Evolutionary conservation across 805 yeast species (phyloP).

Genomic region (Saturnispora dispora): DNA sequence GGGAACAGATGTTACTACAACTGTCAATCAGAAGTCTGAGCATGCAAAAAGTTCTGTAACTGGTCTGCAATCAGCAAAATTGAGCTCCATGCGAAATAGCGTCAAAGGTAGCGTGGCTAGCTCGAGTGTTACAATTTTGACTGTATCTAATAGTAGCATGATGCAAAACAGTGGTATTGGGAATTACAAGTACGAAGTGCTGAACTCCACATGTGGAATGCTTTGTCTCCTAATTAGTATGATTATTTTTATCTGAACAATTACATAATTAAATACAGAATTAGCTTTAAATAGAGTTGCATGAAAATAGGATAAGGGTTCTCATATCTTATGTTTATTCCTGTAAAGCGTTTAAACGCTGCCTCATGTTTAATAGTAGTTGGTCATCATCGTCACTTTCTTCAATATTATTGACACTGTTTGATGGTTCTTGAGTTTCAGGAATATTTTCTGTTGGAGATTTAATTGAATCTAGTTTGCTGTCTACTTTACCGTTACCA

Average conservation of each 20-base stretch:
- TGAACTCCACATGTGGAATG: slow-evolving; percentile 5
- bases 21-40: no score
- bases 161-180: slow-evolving; percentile 1
- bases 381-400: slow-evolving; percentile 60
- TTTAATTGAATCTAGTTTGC: neutral
- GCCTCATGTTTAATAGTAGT: slow-evolving; percentile 78
- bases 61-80: neutral
- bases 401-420: slow-evolving; percentile 15
- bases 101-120: neutral
- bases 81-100: neutral
- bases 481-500: neutral
- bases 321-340: slow-evolving; percentile 25
- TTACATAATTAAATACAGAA: neutral
- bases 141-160: neutral
- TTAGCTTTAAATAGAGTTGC: neutral
- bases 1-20: neutral
- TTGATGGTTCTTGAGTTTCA: slow-evolving; percentile 14
- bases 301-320: neutral
- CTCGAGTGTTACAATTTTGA: neutral
- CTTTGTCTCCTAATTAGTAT: slow-evolving; percentile 1
- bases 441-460: slow-evolving; percentile 13
- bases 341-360: slow-evolving; percentile 78
- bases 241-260: neutral
- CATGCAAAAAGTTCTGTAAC: neutral
- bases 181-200: neutral